Conservation (phyloP, 1,284 basidiomycete genomes). For the Fistulinella cinereoalba region DNA sequence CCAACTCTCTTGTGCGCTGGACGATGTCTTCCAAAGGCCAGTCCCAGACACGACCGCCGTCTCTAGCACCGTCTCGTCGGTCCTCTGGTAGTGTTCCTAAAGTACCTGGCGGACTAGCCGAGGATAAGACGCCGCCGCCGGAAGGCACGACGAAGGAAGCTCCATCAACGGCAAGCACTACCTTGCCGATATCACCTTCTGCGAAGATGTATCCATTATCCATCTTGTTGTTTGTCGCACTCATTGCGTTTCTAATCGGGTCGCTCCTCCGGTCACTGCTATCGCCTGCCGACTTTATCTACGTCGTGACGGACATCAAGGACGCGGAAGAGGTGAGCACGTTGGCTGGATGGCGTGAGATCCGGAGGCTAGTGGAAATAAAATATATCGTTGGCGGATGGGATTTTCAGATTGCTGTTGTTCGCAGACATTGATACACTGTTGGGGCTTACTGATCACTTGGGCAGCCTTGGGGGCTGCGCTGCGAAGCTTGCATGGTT, state of each 20-base stretch:
- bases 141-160: too few species aligned
- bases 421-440: conserved; percentile 56
- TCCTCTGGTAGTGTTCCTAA: conserved; percentile 19
- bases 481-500: too few species aligned
- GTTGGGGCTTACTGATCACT: too few species aligned
- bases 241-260: conserved; percentile 90
- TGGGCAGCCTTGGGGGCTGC: too few species aligned
- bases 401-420: conserved; percentile 80
- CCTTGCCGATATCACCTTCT: not conserved
- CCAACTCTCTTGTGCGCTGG: conserved; percentile 42
- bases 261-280: conserved; percentile 85
- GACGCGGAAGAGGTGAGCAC: conserved; percentile 49
- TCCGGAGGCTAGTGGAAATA: conserved; percentile 73
- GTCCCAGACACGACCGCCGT: conserved; percentile 16
- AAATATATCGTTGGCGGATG: conserved; percentile 76
- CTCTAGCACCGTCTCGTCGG: conserved; percentile 25
- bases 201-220: conserved; percentile 45
- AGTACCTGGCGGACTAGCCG: conserved; percentile 23
- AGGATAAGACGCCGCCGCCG: conserved; percentile 12
- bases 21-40: conserved; percentile 13
- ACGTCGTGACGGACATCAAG: conserved; percentile 58
- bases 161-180: not conserved
- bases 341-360: conserved; percentile 70
- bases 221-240: conserved; percentile 71
- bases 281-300: conserved; percentile 90